Conservation (phyloP, 2,329 filamentous ascomycete genomes). For the Stemphylium vesicarium region DNA sequence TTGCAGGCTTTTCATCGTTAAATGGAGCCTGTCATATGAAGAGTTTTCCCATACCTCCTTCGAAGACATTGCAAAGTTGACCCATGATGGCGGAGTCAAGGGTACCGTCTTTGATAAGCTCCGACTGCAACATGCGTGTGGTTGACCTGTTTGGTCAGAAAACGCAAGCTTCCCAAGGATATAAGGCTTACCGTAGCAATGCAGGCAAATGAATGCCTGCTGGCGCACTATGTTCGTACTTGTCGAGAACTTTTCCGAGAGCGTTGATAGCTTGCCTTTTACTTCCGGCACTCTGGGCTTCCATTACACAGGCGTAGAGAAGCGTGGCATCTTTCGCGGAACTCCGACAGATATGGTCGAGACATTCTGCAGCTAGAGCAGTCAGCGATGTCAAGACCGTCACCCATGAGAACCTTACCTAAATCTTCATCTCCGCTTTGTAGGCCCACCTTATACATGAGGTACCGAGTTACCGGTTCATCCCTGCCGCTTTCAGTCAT, state of each 20-base stretch:
- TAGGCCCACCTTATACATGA: constrained; percentile 77
- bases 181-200: constrained; percentile 65
- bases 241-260: constrained; percentile 66
- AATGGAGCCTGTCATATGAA: constrained; percentile 9
- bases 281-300: constrained; percentile 72
- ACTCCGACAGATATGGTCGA: constrained; percentile 65
- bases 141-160: constrained; percentile 47
- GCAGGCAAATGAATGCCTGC: constrained; percentile 65
- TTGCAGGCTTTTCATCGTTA: constrained; percentile 55
- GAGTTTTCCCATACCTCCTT: constrained; percentile 50
- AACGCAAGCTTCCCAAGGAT: constrained; percentile 26
- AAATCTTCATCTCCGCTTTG: constrained; percentile 62
- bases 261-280: constrained; percentile 64
- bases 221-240: constrained; percentile 57
- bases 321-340: constrained; percentile 64
- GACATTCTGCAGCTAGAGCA: constrained; percentile 64
- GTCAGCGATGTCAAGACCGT: constrained; percentile 11
- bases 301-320: constrained; percentile 80
- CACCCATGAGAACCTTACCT: constrained; percentile 44
- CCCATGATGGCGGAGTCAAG: constrained; percentile 37
- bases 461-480: constrained; percentile 71
- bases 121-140: constrained; percentile 53
- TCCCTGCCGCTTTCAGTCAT: constrained; percentile 66
- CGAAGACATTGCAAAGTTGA: constrained; percentile 64
- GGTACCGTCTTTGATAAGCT: constrained; percentile 47